Evolutionary conservation across 2,329 filamentous ascomycete genomes (phyloP).

Genomic region (Colletotrichum liriopes): DNA sequence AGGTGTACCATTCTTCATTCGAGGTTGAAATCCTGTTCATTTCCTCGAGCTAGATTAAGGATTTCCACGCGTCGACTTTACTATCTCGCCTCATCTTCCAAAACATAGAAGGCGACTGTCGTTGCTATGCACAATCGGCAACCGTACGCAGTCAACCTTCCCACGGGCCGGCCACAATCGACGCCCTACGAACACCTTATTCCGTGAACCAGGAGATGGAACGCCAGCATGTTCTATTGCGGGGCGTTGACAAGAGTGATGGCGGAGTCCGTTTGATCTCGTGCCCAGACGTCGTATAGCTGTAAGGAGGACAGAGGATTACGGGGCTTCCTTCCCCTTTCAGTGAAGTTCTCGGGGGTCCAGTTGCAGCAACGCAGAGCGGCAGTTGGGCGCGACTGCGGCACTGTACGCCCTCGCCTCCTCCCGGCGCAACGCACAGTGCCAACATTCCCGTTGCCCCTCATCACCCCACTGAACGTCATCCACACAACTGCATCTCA

Average conservation of each 20-base stretch:
- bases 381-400: neutral
- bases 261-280: neutral
- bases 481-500: constrained; percentile 33
- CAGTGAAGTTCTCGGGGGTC: constrained; percentile 2
- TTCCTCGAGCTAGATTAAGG: neutral
- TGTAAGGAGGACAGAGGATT: neutral
- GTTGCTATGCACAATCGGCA: neutral
- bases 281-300: neutral
- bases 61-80: neutral
- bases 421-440: neutral
- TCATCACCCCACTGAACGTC: constrained; percentile 43
- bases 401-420: neutral
- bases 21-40: neutral
- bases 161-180: neutral
- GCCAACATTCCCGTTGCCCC: constrained; percentile 15
- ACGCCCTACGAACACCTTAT: neutral
- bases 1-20: neutral
- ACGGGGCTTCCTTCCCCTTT: constrained; percentile 5
- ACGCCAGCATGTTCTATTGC: neutral
- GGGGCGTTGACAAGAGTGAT: neutral
- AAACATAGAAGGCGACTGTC: neutral
- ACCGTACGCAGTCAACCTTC: neutral
- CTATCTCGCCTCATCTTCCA: neutral
- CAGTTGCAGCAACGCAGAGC: neutral
- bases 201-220: neutral